A percentile compares a stretch with the other conserved stretches of the same genome.
These are phyloP conservation scores for Conticribra guillardii DNA, from an alignment of 108 stramenopile species.

Conservation along the genomic window DNA sequence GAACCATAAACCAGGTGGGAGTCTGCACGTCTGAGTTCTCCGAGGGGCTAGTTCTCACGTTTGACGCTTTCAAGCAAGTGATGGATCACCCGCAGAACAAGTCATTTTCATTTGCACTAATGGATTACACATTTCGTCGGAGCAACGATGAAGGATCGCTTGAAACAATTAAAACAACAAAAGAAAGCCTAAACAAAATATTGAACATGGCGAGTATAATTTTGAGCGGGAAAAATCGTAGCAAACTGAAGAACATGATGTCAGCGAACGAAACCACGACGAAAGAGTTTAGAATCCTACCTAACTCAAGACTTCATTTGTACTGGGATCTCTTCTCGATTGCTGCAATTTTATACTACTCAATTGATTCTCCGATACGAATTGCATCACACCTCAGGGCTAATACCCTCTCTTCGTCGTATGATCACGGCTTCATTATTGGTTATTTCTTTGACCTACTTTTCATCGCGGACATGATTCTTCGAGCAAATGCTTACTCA, in stretches of 20 bases:
- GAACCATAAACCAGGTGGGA: conserved; percentile 49
- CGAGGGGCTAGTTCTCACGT: conserved; percentile 49
- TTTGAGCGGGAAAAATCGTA: conserved; percentile 25
- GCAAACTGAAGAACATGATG: conserved; percentile 57
- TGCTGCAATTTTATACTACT: conserved; percentile 35
- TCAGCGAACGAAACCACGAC: conserved; percentile 25
- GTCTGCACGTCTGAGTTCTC: conserved; percentile 37
- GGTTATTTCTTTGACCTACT: conserved; percentile 42
- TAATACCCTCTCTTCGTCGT: conserved; percentile 20
- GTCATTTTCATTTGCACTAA: conserved; percentile 6
- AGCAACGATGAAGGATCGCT: conserved; percentile 45
- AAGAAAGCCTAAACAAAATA: conserved; percentile 28
- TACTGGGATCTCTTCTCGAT: conserved; percentile 49
- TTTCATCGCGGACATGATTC: conserved; percentile 48
- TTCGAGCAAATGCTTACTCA: conserved; percentile 33
- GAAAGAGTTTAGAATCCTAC: conserved; percentile 43
- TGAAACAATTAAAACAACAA: conserved; percentile 34
- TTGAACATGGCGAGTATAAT: conserved; percentile 19
- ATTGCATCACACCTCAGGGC: conserved; percentile 25
- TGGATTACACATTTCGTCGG: conserved; percentile 27
- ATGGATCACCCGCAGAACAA: conserved; percentile 25
- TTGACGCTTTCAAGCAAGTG: conserved; percentile 37
- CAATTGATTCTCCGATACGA: conserved; percentile 35
- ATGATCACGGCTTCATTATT: conserved; percentile 29
- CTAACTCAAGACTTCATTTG: conserved; percentile 40